A percentile compares a stretch with the other conserved stretches of the same genome.
These are phyloP conservation scores for Taiwanofungus camphoratus DNA, from an alignment of 1,284 basidiomycete species.

Conservation along the genomic window DNA sequence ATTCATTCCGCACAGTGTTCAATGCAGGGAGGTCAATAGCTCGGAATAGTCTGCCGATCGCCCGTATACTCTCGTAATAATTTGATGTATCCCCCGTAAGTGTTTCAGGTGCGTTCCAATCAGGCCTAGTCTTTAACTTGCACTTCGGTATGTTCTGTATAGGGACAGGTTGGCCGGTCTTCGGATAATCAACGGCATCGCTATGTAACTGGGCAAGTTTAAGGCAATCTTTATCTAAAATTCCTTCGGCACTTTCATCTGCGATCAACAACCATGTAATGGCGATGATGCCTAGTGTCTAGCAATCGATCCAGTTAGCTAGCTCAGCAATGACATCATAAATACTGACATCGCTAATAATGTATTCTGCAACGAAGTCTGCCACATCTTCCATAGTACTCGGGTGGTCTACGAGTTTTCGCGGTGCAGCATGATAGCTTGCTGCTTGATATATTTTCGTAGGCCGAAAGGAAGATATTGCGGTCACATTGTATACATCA, in stretches of 20 bases:
- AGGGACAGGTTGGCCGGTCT: constrained; percentile 54
- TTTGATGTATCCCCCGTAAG: constrained; percentile 28
- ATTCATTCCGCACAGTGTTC: constrained; percentile 14
- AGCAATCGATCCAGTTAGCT: constrained; percentile 1
- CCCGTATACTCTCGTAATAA: constrained; percentile 46
- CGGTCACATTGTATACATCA: constrained; percentile 51
- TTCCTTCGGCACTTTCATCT: constrained; percentile 52
- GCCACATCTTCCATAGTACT: constrained; percentile 67
- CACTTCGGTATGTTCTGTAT: constrained; percentile 42
- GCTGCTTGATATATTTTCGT: constrained; percentile 35
- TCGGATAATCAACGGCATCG: constrained; percentile 63
- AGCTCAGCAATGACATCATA: constrained; percentile 6
- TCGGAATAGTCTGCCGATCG: constrained; percentile 54
- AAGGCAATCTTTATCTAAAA: constrained; percentile 56
- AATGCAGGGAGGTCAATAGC: constrained; percentile 47
- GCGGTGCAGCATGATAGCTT: constrained; percentile 44
- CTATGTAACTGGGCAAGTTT: constrained; percentile 62
- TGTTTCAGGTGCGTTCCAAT: constrained; percentile 64
- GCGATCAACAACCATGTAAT: constrained; percentile 61
- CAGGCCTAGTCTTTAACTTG: constrained; percentile 37
- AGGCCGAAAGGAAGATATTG: constrained; percentile 16
- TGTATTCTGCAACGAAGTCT: constrained; percentile 70
- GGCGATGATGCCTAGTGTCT: constrained; percentile 59
- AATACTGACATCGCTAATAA: constrained; percentile 52
- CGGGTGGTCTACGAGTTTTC: constrained; percentile 42